phyloP scores from a whole-genome alignment of 305 asterid species.

The Fraxinus xanthoxyloides region DNA sequence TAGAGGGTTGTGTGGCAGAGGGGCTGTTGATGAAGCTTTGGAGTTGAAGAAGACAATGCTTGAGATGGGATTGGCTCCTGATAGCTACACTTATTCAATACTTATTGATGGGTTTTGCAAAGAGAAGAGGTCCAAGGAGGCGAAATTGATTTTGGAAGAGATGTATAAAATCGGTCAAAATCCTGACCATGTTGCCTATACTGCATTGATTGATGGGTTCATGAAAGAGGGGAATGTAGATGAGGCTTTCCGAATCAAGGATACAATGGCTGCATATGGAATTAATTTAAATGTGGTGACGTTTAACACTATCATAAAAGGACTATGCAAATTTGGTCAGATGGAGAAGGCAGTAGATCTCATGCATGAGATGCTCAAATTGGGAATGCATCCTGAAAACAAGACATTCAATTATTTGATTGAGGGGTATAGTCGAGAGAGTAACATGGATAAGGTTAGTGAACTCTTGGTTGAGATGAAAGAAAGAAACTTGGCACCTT shows the following conservation, averaged over 20 bases:
- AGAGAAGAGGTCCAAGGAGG: slow-evolving; percentile 63
- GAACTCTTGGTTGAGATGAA: slow-evolving; percentile 67
- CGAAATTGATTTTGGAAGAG: slow-evolving; percentile 60
- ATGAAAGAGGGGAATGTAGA: slow-evolving; percentile 67
- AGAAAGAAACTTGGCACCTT: slow-evolving; percentile 59
- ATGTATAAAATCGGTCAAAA: slow-evolving; percentile 53
- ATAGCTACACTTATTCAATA: slow-evolving; percentile 60
- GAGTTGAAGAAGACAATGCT: slow-evolving; percentile 55
- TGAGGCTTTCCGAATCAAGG: slow-evolving; percentile 59
- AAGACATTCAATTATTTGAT: slow-evolving; percentile 63
- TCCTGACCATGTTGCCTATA: slow-evolving; percentile 57
- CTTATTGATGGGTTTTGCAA: slow-evolving; percentile 67
- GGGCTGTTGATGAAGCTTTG: slow-evolving; percentile 62
- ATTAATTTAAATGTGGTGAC: slow-evolving; percentile 54
- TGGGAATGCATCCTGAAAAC: slow-evolving; percentile 56
- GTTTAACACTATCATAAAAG: slow-evolving; percentile 63
- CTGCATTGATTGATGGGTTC: slow-evolving; percentile 69
- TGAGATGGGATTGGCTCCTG: slow-evolving; percentile 60
- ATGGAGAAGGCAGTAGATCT: slow-evolving; percentile 54
- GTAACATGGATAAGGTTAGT: slow-evolving; percentile 53
- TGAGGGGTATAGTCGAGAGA: slow-evolving; percentile 53
- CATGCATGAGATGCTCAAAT: slow-evolving; percentile 58
- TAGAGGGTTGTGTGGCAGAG: slow-evolving; percentile 56
- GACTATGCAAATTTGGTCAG: slow-evolving; percentile 62
- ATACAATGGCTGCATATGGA: slow-evolving; percentile 61